Evolutionary conservation across 139 green algal genomes (phyloP).

Genomic region (Chlamydomonas asymmetrica): DNA sequence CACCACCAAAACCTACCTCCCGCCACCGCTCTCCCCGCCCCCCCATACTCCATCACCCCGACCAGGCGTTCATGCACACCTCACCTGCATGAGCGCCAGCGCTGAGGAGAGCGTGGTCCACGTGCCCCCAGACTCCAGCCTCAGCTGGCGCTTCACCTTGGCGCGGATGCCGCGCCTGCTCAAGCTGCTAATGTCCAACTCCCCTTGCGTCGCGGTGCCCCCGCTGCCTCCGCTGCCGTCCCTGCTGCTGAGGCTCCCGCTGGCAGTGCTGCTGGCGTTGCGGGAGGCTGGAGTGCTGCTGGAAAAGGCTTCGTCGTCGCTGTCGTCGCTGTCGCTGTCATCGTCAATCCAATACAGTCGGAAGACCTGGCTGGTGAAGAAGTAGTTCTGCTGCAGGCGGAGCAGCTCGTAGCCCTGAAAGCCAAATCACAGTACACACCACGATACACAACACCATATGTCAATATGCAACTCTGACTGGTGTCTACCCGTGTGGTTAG

Average conservation of each 20-base stretch:
- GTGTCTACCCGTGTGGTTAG: not conserved
- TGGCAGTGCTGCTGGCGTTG: not conserved
- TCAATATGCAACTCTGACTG: not conserved
- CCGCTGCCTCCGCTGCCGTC: not conserved
- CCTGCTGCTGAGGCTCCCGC: not conserved
- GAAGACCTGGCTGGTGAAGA: constrained; percentile 20
- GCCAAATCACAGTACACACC: not conserved
- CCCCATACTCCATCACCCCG: no score
- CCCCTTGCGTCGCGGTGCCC: no score
- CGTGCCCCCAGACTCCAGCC: constrained; percentile 3
- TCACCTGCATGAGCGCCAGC: constrained; percentile 24
- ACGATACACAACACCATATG: not conserved
- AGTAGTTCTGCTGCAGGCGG: constrained; percentile 23
- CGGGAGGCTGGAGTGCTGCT: no score
- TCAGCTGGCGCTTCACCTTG: constrained; percentile 2
- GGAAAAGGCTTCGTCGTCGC: no score
- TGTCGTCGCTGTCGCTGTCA: constrained; percentile 6
- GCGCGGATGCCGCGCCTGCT: no score
- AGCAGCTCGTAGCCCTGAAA: constrained; percentile 18
- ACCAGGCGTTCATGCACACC: no score
- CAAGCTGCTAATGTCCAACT: no score
- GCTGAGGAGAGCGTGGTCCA: constrained; percentile 19
- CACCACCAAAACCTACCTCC: no score
- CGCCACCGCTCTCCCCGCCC: no score
- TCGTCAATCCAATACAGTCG: constrained; percentile 13